These are phyloP conservation scores for Sugiyamaella qingdaonensis DNA, from an alignment of 805 yeast genomes.

Conservation along the genomic window DNA sequence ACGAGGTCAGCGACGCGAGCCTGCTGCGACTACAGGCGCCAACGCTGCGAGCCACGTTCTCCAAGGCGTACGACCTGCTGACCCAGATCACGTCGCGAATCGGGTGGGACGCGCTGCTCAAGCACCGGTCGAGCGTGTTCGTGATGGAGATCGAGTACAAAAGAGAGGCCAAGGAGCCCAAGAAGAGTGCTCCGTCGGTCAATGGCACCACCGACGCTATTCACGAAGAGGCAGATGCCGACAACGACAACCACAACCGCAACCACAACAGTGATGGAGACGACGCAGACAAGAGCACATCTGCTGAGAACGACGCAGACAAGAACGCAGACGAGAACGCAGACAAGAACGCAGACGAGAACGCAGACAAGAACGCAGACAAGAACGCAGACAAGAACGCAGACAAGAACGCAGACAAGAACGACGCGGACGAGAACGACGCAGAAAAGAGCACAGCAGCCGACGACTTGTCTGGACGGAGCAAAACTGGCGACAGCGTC, in stretches of 20 bases:
- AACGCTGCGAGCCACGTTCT: constrained; percentile 48
- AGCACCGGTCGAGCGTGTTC: constrained; percentile 64
- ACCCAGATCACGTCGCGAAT: constrained; percentile 60
- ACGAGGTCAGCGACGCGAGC: constrained; percentile 42
- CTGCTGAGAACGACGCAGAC: neutral
- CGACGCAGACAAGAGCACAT: neutral
- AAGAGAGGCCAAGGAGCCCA: constrained; percentile 30
- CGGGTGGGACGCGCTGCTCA: constrained; percentile 81
- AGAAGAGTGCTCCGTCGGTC: constrained; percentile 5
- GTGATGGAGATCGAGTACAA: constrained; percentile 75
- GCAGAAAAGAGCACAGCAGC: neutral
- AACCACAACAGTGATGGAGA: constrained; percentile 11
- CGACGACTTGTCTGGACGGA: neutral
- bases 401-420: neutral
- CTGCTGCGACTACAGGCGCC: constrained; percentile 51
- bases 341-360: neutral
- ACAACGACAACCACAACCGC: constrained; percentile 5
- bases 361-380: neutral
- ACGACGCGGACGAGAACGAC: neutral
- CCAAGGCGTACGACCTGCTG: constrained; percentile 62
- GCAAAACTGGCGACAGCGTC: too few relatives aligned
- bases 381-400: neutral
- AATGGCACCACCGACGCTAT: constrained; percentile 5
- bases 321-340: neutral
- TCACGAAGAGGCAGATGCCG: constrained; percentile 19